Base-by-base conservation (phyloP, 371 early-diverging fungal genomes). In the Mucor plumbeus region DNA sequence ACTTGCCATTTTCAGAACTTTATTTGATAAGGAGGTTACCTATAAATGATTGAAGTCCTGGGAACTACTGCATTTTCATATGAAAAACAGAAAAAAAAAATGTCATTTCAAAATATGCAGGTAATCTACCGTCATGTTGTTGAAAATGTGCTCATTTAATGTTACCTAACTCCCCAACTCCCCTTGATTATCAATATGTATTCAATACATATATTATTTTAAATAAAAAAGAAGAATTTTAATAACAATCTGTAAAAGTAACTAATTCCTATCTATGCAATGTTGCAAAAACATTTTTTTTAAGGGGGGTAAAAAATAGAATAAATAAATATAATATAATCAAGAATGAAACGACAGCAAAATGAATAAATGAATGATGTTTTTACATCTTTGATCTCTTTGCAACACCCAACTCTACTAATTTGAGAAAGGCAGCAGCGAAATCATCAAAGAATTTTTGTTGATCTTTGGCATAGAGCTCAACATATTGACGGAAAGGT, bases 361-460 rank as follows among this genome's bases (percentile, higher is more conserved):
- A 54, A 55, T 55, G 36, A 17, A 56, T 35, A 56, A 14, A 56
- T 36, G 59, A 19, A 13, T 19, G 13, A 19, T 59, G 19, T 21
- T 1, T 78, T 73, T 79, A 82, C 76, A 82, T 70, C 67, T 70
- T 77, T 68, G 74, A 73, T 69, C 82, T 71, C 63, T 75, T 72
- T 41, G 70, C 68, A 63, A 95, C 90, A 67, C 95, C 95, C 63
- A 95, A 85, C 77, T 94, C 94, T 48, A 92, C 77, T 59, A 96
- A 81, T 82, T 93, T 95, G 57, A 81, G 72, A 73, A 91, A 96
- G 48, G 94, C 94, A 48, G 75, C 80, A 44, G 91, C 72, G 71
- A 96, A 96, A 79, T 95, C 94, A 54, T 82, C 83, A 81, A 90
- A 92, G 85, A 94, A 93, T 50, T 69, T 73, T 57, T 89, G 82